A percentile compares a stretch with the other conserved stretches of the same genome.
Conservation (phyloP, 2,329 filamentous ascomycete genomes). For the Claviceps capensis region DNA sequence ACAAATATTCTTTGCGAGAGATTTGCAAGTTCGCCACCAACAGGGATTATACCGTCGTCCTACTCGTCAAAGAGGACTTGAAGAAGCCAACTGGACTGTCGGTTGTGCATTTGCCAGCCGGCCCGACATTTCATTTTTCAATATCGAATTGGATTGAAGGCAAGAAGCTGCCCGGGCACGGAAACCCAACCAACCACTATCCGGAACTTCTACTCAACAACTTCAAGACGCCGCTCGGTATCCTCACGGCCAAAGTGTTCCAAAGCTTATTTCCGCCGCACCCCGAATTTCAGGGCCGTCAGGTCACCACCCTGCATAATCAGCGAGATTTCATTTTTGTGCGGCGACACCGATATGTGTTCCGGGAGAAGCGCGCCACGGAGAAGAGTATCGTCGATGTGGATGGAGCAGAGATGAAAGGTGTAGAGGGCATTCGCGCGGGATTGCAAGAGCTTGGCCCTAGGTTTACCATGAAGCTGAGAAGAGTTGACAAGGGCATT, state of each 20-base stretch:
- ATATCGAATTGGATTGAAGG: constrained; percentile 86
- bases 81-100: constrained; percentile 76
- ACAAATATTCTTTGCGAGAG: constrained; percentile 87
- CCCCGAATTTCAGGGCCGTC: constrained; percentile 73
- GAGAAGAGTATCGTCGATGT: constrained; percentile 76
- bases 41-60: constrained; percentile 67
- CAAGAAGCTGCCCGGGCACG: constrained; percentile 78
- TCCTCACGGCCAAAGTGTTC: constrained; percentile 78
- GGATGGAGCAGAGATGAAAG: constrained; percentile 72
- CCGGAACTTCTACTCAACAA: constrained; percentile 87
- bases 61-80: constrained; percentile 78
- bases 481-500: constrained; percentile 83
- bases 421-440: constrained; percentile 72
- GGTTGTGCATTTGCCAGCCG: constrained; percentile 68
- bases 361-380: constrained; percentile 72
- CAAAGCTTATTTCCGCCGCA: constrained; percentile 45
- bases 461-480: constrained; percentile 61
- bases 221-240: constrained; percentile 83
- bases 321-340: constrained; percentile 96
- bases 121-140: constrained; percentile 86
- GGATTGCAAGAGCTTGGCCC: constrained; percentile 86
- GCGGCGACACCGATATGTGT: constrained; percentile 78
- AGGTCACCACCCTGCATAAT: constrained; percentile 87
- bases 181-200: constrained; percentile 74
- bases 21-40: constrained; percentile 77